Conservation (phyloP, 805 yeast species). For the Isabelozyma rhagii region DNA sequence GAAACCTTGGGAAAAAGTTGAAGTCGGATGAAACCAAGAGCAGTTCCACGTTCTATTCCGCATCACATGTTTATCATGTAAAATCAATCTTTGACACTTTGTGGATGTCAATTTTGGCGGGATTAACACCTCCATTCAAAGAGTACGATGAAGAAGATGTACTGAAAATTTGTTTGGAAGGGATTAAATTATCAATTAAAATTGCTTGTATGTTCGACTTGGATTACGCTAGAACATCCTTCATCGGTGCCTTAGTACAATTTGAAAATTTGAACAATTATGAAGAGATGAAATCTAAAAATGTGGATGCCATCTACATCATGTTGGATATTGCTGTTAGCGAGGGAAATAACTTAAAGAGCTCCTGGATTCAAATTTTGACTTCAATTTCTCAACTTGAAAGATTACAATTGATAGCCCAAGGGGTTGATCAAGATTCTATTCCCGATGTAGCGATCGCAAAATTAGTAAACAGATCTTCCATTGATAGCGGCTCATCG, state of each 20-base stretch:
- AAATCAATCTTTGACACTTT: slow-evolving; percentile 88
- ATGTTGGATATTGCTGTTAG: slow-evolving; percentile 72
- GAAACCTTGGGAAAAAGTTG: slow-evolving; percentile 51
- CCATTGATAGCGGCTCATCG: slow-evolving; percentile 52
- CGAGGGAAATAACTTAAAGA: slow-evolving; percentile 69
- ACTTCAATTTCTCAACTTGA: slow-evolving; percentile 87
- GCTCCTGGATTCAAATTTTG: slow-evolving; percentile 82
- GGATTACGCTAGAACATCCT: slow-evolving; percentile 82
- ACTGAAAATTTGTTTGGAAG: slow-evolving; percentile 72
- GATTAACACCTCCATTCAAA: slow-evolving; percentile 88
- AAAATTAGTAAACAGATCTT: slow-evolving; percentile 53
- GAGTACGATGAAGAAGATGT: slow-evolving; percentile 78
- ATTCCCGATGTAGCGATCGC: slow-evolving; percentile 86
- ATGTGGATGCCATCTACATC: slow-evolving; percentile 73
- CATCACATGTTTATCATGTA: slow-evolving; percentile 86
- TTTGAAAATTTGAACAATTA: slow-evolving; percentile 78
- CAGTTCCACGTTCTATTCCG: slow-evolving; percentile 63
- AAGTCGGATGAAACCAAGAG: slow-evolving; percentile 36
- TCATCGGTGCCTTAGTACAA: slow-evolving; percentile 85
- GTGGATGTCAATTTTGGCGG: slow-evolving; percentile 98
- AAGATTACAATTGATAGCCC: slow-evolving; percentile 80
- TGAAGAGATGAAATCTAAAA: slow-evolving; percentile 73
- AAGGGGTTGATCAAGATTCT: slow-evolving; percentile 78
- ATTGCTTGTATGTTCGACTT: slow-evolving; percentile 82
- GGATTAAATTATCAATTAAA: slow-evolving; percentile 76